These are phyloP conservation scores for Pleurotus djamor DNA, from an alignment of 768 basidiomycete genomes.

Conservation along the genomic window DNA sequence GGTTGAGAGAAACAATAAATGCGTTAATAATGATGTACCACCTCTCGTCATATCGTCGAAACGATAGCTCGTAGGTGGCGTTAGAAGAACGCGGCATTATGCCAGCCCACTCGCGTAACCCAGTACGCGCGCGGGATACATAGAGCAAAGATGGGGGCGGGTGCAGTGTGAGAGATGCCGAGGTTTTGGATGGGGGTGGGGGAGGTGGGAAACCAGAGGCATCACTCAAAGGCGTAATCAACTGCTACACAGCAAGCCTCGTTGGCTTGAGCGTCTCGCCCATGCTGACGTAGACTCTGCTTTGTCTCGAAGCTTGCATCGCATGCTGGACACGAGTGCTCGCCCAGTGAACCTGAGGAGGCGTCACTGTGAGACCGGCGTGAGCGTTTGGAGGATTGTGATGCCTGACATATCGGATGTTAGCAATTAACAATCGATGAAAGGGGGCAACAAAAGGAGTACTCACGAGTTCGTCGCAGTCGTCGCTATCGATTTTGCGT, in stretches of 20 bases:
- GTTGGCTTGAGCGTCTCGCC: constrained; percentile 44
- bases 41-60: constrained; percentile 5
- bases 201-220: constrained; percentile 3
- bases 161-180: background rate
- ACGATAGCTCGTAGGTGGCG: constrained; percentile 4
- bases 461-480: constrained; percentile 42
- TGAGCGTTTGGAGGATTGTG: constrained; percentile 58
- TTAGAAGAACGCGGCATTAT: constrained; percentile 7
- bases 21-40: background rate
- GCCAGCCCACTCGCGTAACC: constrained; percentile 4
- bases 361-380: constrained; percentile 28
- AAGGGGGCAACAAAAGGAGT: background rate
- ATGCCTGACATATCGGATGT: constrained; percentile 28
- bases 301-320: constrained; percentile 62
- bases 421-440: background rate
- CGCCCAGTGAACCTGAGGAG: constrained; percentile 32
- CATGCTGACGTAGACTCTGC: constrained; percentile 63
- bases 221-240: constrained; percentile 67
- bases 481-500: constrained; percentile 46
- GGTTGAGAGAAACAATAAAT: background rate
- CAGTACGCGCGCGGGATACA: constrained; percentile 1
- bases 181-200: background rate
- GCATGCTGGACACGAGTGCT: constrained; percentile 73
- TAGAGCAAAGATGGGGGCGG: background rate
- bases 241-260: constrained; percentile 73